phyloP scores from a whole-genome alignment of 305 asterid genomes.

The Solanum hybrid region DNA sequence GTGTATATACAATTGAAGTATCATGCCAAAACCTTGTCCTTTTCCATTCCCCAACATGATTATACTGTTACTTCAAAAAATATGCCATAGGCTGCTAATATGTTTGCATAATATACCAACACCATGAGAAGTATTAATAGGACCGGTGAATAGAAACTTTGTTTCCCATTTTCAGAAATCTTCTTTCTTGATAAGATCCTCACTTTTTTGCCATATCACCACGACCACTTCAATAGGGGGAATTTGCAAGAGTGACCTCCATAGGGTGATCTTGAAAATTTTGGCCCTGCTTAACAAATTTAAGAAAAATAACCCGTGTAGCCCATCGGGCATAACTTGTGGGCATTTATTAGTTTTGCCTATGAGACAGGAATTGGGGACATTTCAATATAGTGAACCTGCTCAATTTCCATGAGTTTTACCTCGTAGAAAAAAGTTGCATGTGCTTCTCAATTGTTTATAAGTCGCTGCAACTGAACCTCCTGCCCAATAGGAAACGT shows the following conservation, averaged over 20 bases:
- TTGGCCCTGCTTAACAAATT: background rate
- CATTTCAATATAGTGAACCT: background rate
- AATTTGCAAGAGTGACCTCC: background rate
- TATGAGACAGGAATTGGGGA: background rate
- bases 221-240: background rate
- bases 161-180: background rate
- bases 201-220: background rate
- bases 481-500: background rate
- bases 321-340: background rate
- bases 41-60: background rate
- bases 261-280: background rate
- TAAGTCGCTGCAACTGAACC: background rate
- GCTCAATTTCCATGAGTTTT: background rate
- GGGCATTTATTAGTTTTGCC: background rate
- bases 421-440: background rate
- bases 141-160: background rate
- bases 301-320: background rate
- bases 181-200: background rate
- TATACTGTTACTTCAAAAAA: background rate
- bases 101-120: background rate
- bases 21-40: background rate
- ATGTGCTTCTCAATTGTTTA: background rate
- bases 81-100: background rate
- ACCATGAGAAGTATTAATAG: background rate
- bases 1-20: background rate